Base-by-base conservation (phyloP, 2,329 filamentous ascomycete species). In the Pseudopyricularia cyperi region DNA sequence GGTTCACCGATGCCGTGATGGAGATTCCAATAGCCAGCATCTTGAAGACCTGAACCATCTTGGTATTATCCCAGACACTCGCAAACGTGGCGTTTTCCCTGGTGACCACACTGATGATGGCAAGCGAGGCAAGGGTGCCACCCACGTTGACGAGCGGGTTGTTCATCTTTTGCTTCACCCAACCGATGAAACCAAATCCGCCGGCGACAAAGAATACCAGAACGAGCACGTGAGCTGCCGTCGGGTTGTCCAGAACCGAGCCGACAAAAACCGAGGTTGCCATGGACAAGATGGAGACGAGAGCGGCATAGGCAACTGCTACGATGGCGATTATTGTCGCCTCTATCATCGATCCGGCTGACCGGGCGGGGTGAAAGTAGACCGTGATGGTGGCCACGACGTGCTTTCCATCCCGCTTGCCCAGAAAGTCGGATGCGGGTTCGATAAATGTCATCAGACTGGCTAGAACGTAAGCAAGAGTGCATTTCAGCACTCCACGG, bases 341-440 rank as follows among this genome's bases (percentile, higher is more conserved):
- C 66, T 95, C 87, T 53, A 88, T 77, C 89, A 96, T 95, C 57
- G 87, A 93, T 1, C 91, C 91, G 26, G 83, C 79, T 17, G 88
- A 88, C 53, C 91, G 77, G 6, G 89, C 87, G 4, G 91, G 89
- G 65, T 96, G 89, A 61, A 96, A 97, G 63, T 95, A 97, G 11
- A 96, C 90, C 1, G 89, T 94, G 53, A 96, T 81, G 2, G 91
- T 96, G 32, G 89, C 89, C 50, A 95, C 89, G 62, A 95, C 83
- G 67, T 96, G 91, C 63, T 96, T 96, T 50, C 89, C 89, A 67
- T 95, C 90, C 62, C 89, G 85, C 56, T 83, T 76, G 11, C 91
- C 91, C 15, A 96, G 72, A 53, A 89, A 79, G 7, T 74, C 70
- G 15, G 89, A 83, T 52, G 95, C 74, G 3, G 77, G 76, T 2